Percentiles rank a stretch among this genome's conserved stretches.
Evolutionary conservation across 2,329 filamentous ascomycete genomes (phyloP).

Genomic region (Aspergillus puulaauensis): DNA sequence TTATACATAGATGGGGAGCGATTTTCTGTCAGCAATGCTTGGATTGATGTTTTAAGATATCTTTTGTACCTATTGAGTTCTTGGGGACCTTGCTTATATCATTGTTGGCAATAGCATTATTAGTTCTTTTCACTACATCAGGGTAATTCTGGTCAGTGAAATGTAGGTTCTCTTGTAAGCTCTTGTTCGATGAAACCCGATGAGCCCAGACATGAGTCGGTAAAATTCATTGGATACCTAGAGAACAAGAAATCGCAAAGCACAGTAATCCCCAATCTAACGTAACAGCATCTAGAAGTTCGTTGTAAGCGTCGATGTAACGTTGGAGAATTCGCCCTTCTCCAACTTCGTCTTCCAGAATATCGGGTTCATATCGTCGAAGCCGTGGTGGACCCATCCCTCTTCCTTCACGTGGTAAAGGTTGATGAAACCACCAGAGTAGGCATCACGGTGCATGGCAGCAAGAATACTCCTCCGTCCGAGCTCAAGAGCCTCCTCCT

Average conservation of each 20-base stretch:
- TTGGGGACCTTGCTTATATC: conserved; percentile 4
- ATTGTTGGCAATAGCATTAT: conserved; percentile 10
- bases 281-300: conserved; percentile 48
- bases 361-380: conserved; percentile 96
- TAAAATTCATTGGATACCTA: conserved; percentile 13
- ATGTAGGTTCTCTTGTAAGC: background rate
- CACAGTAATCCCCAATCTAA: conserved; percentile 16
- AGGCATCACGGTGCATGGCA: conserved; percentile 96
- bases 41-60: conserved; percentile 9
- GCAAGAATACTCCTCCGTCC: conserved; percentile 91
- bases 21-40: conserved; percentile 13
- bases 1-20: conserved; percentile 15
- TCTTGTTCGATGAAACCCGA: background rate
- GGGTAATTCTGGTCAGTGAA: background rate
- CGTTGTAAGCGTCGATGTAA: conserved; percentile 77
- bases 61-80: conserved; percentile 14
- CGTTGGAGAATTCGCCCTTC: conserved; percentile 97
- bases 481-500: conserved; percentile 86
- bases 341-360: conserved; percentile 99
- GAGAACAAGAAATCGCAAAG: conserved; percentile 9
- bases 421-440: conserved; percentile 98
- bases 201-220: background rate
- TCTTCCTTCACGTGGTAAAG: conserved; percentile 98
- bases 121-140: conserved; percentile 6
- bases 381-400: conserved; percentile 98